These are phyloP conservation scores for Penicillium sp. DNA, from an alignment of 2,329 filamentous ascomycete genomes.

Conservation along the genomic window DNA sequence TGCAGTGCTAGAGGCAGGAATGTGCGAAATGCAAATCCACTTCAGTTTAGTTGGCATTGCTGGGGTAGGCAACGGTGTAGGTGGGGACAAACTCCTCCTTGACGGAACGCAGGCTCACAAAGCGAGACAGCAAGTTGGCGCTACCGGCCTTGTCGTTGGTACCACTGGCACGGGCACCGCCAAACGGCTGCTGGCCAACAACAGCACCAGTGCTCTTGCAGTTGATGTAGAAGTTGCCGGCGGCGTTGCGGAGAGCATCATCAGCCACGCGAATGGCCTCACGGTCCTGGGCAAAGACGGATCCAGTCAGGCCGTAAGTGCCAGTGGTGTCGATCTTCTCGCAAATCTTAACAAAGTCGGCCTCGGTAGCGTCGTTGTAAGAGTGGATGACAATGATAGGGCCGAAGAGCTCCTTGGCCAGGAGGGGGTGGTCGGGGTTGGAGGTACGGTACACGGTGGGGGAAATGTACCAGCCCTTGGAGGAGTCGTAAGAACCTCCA, in stretches of 20 bases:
- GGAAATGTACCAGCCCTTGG: constrained; percentile 78
- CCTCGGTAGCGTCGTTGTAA: constrained; percentile 66
- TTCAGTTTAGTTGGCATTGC: constrained; percentile 53
- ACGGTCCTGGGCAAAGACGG: constrained; percentile 44
- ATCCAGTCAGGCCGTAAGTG: constrained; percentile 45
- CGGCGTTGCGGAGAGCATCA: constrained; percentile 38
- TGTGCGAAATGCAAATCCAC: neutral
- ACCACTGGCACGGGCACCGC: constrained; percentile 66
- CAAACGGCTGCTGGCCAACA: constrained; percentile 71
- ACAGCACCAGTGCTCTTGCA: constrained; percentile 64
- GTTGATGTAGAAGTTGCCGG: constrained; percentile 47
- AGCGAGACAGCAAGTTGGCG: constrained; percentile 59
- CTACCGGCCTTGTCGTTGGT: constrained; percentile 73
- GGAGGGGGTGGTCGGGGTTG: constrained; percentile 70
- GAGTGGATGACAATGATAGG: constrained; percentile 73
- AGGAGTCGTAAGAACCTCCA: constrained; percentile 75
- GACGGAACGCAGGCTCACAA: constrained; percentile 63
- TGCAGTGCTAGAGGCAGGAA: constrained; percentile 6
- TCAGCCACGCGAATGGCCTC: constrained; percentile 36
- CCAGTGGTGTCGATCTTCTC: constrained; percentile 47
- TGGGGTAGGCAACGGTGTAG: constrained; percentile 37
- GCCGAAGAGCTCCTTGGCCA: constrained; percentile 79
- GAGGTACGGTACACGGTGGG: constrained; percentile 78
- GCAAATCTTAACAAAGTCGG: constrained; percentile 61
- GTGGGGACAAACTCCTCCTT: constrained; percentile 66